Conservation (phyloP, 177 flowering plant species). For the Tripterygium wilfordii region DNA sequence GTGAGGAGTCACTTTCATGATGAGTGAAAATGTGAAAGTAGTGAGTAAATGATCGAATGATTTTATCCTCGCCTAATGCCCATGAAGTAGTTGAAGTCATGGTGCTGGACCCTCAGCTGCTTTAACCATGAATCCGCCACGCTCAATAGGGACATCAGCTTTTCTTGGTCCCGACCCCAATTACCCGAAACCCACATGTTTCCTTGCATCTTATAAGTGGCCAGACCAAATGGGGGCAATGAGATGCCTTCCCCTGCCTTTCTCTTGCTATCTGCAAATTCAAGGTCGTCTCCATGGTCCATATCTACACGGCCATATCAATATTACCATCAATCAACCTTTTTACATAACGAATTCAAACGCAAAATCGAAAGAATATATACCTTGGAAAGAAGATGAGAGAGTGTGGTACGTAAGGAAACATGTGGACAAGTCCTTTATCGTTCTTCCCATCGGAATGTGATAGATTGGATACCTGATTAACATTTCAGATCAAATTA, state of each 20-base stretch:
- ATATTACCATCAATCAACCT: neutral
- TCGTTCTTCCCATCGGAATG: constrained; percentile 91
- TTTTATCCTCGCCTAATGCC: constrained; percentile 56
- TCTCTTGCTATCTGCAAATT: constrained; percentile 27
- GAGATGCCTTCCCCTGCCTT: constrained; percentile 57
- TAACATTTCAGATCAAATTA: neutral
- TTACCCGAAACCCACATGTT: constrained; percentile 67
- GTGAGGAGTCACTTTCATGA: too few relatives aligned
- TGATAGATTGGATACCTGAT: constrained; percentile 96
- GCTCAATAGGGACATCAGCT: constrained; percentile 56
- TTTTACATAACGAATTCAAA: too few relatives aligned
- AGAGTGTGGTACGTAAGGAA: constrained; percentile 97
- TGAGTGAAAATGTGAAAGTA: neutral
- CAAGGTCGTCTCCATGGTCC: constrained; percentile 48
- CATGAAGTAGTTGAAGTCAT: constrained; percentile 83
- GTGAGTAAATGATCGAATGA: neutral
- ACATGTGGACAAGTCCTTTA: constrained; percentile 84
- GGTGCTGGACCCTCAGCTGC: constrained; percentile 90
- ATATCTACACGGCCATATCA: constrained; percentile 28
- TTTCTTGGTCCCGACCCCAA: constrained; percentile 63
- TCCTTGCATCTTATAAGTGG: constrained; percentile 98
- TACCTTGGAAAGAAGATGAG: constrained; percentile 96
- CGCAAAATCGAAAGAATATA: neutral
- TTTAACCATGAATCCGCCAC: constrained; percentile 98
- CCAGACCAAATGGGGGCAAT: constrained; percentile 79